A percentile compares a stretch with the other conserved stretches of the same genome.
These are phyloP conservation scores for Miamiensis avidus DNA, from an alignment of 169 alveolate species.

Conservation along the genomic window DNA sequence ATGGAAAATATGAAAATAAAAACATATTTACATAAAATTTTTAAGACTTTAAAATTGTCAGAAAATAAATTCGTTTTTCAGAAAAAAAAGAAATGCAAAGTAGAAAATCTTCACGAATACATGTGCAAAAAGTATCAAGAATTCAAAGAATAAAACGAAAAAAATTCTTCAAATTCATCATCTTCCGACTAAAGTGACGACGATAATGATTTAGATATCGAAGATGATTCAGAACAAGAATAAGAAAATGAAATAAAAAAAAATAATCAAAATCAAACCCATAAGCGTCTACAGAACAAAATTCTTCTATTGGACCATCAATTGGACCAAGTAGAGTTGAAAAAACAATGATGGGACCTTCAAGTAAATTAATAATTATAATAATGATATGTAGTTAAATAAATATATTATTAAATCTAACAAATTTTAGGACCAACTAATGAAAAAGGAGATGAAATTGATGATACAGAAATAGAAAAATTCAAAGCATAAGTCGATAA, in stretches of 20 bases:
- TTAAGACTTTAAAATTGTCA: too few species aligned
- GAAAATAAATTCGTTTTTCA: neutral
- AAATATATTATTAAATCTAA: too few species aligned
- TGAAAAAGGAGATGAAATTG: neutral
- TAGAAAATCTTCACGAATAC: neutral
- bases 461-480: neutral
- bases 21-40: too few species aligned
- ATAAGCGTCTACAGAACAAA: neutral
- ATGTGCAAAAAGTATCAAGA: neutral
- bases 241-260: neutral
- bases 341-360: too few species aligned
- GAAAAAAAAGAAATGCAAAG: neutral
- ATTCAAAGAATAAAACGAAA: neutral
- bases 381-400: too few species aligned
- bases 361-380: too few species aligned
- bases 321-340: too few species aligned
- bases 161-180: too few species aligned
- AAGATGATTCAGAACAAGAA: neutral
- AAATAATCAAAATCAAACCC: too few species aligned
- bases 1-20: neutral
- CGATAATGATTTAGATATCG: neutral
- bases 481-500: neutral
- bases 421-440: neutral
- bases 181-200: neutral
- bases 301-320: neutral